phyloP scores from a whole-genome alignment of 306 rosid genomes.

The Luffa aegyptiaca region DNA sequence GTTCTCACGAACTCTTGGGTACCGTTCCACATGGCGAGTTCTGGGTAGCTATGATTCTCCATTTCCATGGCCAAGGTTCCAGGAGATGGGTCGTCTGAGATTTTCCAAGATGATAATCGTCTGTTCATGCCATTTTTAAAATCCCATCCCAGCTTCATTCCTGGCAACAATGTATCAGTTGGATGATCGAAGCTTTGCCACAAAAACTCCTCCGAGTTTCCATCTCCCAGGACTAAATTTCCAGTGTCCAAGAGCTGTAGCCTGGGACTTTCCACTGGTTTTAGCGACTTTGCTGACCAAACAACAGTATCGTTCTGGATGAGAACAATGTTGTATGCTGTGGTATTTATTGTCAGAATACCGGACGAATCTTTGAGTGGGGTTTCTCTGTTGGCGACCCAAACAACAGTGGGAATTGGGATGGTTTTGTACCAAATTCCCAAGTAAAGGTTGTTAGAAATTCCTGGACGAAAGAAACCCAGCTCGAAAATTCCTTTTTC shows the following conservation, averaged over 20 bases:
- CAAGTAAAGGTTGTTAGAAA: constrained; percentile 24
- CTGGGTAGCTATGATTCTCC: constrained; percentile 19
- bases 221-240: constrained; percentile 30
- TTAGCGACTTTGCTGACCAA: constrained; percentile 29
- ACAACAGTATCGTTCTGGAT: constrained; percentile 7
- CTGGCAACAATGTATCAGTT: constrained; percentile 38
- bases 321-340: constrained; percentile 16
- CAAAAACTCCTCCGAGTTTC: constrained; percentile 13
- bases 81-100: constrained; percentile 39
- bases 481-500: constrained; percentile 24
- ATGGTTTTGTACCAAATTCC: constrained; percentile 46
- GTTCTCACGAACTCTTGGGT: constrained; percentile 12
- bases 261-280: constrained; percentile 16
- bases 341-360: constrained; percentile 10
- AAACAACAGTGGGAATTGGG: constrained; percentile 26
- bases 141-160: constrained; percentile 57
- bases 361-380: constrained; percentile 29
- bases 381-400: constrained; percentile 48
- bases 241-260: constrained; percentile 37
- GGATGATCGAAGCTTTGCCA: constrained; percentile 72
- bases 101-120: constrained; percentile 33
- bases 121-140: constrained; percentile 23
- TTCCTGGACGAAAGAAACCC: constrained; percentile 50
- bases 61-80: constrained; percentile 26
- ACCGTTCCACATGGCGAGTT: constrained; percentile 25